Conservation (phyloP, 148 eudicot genomes). For the Rhododendron kiyosumense region DNA sequence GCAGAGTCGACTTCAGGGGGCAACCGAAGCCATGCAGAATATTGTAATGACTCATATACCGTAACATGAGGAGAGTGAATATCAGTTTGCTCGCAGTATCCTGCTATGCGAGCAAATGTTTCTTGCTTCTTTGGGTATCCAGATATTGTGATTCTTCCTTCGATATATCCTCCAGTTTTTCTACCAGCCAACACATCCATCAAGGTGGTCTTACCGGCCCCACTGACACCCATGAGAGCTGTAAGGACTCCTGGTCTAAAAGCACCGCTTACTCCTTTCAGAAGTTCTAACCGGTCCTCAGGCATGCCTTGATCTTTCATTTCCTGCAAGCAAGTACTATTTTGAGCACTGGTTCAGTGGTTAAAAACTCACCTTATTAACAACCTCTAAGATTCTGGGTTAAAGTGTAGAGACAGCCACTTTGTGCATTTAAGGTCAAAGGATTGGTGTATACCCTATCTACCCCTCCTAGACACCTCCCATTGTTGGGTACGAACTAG, state of each 20-base stretch:
- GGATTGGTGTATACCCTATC: not conserved
- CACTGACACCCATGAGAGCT: constrained; percentile 63
- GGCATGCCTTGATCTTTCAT: constrained; percentile 40
- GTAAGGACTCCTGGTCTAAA: constrained; percentile 64
- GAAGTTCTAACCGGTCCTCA: constrained; percentile 35
- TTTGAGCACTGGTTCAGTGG: not conserved
- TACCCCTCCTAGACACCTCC: not conserved
- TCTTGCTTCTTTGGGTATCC: constrained; percentile 61
- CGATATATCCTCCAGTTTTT: constrained; percentile 54
- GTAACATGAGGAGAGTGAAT: constrained; percentile 60
- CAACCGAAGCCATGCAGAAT: constrained; percentile 55
- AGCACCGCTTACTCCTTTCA: constrained; percentile 54
- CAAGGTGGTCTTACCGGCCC: constrained; percentile 58
- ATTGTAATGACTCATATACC: constrained; percentile 40
- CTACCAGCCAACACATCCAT: constrained; percentile 65
- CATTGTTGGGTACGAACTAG: no score
- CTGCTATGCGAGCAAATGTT: constrained; percentile 56
- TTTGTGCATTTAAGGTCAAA: not conserved
- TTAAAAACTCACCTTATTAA: not conserved
- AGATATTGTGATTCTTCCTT: constrained; percentile 46
- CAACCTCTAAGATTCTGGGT: not conserved
- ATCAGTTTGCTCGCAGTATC: constrained; percentile 59
- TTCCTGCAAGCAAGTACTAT: constrained; percentile 21
- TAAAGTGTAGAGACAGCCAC: not conserved
- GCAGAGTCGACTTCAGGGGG: constrained; percentile 34